These are phyloP conservation scores for Schizophyllum amplum DNA, from an alignment of 1,284 basidiomycete genomes.

Conservation along the genomic window DNA sequence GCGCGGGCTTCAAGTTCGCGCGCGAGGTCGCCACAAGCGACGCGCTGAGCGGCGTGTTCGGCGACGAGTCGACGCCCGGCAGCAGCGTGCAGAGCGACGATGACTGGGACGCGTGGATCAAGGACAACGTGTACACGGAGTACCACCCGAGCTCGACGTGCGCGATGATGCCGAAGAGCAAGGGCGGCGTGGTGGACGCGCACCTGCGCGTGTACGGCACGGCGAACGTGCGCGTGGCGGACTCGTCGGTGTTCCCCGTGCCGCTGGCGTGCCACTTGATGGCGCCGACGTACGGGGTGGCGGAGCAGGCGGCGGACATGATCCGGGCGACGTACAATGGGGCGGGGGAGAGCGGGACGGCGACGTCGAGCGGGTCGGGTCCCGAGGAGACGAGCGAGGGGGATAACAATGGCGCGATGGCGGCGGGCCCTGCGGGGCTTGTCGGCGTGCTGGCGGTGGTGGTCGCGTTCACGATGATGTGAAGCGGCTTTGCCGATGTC, in stretches of 20 bases:
- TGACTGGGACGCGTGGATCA: slow-evolving; percentile 40
- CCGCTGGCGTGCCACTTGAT: slow-evolving; percentile 33
- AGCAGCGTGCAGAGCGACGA: slow-evolving; percentile 29
- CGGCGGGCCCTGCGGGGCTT: neutral
- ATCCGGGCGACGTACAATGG: slow-evolving; percentile 25
- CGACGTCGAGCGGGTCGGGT: neutral
- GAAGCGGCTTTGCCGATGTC: neutral
- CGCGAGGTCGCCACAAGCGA: slow-evolving; percentile 33
- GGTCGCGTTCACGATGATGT: neutral
- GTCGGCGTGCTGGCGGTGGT: neutral
- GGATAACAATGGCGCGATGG: neutral
- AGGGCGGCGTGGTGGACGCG: slow-evolving; percentile 37
- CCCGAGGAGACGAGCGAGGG: neutral
- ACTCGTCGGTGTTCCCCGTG: slow-evolving; percentile 49
- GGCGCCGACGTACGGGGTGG: slow-evolving; percentile 60
- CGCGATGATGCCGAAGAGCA: slow-evolving; percentile 32
- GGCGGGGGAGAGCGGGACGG: neutral
- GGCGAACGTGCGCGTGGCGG: slow-evolving; percentile 43
- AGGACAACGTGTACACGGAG: slow-evolving; percentile 27
- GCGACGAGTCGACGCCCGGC: slow-evolving; percentile 33
- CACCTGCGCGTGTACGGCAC: slow-evolving; percentile 29
- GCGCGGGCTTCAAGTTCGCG: slow-evolving; percentile 50
- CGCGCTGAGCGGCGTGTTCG: slow-evolving; percentile 29
- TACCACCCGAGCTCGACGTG: slow-evolving; percentile 41
- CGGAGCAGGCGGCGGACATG: slow-evolving; percentile 58